Evolutionary conservation across 306 rosid species (phyloP).

Genomic region (Acmispon strigosus): DNA sequence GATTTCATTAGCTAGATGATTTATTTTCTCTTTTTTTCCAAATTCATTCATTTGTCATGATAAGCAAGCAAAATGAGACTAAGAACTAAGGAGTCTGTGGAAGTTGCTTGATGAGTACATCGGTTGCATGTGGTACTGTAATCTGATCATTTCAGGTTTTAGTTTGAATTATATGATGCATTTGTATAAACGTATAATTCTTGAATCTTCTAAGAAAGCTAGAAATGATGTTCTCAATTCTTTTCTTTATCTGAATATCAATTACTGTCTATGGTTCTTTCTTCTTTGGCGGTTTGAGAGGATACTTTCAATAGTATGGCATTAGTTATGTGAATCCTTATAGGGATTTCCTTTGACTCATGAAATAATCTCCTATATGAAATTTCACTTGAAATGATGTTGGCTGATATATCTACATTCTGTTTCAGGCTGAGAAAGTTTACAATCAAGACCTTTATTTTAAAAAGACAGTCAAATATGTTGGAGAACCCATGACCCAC

Average conservation of each 20-base stretch:
- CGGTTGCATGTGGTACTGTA: not conserved
- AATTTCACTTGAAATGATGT: conserved; percentile 11
- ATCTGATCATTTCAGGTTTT: not conserved
- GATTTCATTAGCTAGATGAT: not conserved
- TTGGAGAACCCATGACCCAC: conserved; percentile 98
- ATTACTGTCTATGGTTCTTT: not conserved
- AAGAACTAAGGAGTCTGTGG: not conserved
- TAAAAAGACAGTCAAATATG: conserved; percentile 85
- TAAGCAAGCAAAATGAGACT: not conserved
- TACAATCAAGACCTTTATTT: conserved; percentile 94
- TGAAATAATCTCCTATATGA: not conserved
- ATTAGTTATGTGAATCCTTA: not conserved
- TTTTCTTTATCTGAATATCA: not conserved
- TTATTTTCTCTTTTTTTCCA: not conserved
- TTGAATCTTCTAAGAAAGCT: not conserved
- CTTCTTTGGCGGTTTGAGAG: not conserved
- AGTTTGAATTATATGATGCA: not conserved
- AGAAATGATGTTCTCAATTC: not conserved
- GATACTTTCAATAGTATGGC: not conserved
- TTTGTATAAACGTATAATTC: not conserved
- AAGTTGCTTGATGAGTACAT: not conserved
- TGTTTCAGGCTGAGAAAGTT: conserved; percentile 84
- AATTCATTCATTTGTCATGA: not conserved
- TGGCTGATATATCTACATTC: conserved; percentile 14
- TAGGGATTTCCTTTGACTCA: not conserved